A percentile compares a stretch with the other conserved stretches of the same genome.
Conservation (phyloP, 1,284 basidiomycete genomes). For the Leccinum solheimii region DNA sequence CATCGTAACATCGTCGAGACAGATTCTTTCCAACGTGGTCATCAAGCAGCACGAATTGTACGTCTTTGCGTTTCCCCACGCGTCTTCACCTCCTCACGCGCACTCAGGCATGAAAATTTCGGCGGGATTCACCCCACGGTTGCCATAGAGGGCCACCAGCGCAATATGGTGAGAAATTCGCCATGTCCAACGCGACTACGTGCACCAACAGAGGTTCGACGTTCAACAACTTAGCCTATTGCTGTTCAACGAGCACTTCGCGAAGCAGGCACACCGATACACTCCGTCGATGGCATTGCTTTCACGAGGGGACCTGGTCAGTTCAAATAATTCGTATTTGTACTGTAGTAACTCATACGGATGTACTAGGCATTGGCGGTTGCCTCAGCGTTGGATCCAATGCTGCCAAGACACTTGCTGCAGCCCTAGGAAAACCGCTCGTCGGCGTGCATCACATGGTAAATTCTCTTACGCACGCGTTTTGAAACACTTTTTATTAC, state of each 20-base stretch:
- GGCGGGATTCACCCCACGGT: conserved; percentile 85
- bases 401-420: conserved; percentile 80
- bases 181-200: neutral
- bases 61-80: conserved; percentile 18
- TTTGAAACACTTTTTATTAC: neutral
- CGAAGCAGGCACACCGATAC: conserved; percentile 58
- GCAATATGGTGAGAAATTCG: conserved; percentile 50
- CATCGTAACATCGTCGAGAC: conserved; percentile 66
- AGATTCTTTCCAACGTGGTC: conserved; percentile 81
- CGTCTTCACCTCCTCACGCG: neutral
- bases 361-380: conserved; percentile 64
- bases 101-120: conserved; percentile 57
- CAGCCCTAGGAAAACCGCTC: conserved; percentile 73
- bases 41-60: conserved; percentile 72
- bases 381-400: conserved; percentile 78
- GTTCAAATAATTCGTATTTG: neutral
- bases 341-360: neutral
- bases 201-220: neutral
- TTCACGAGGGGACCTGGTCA: conserved; percentile 88
- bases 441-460: conserved; percentile 96
- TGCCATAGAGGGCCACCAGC: conserved; percentile 75
- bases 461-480: conserved; percentile 17
- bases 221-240: conserved; percentile 54
- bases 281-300: conserved; percentile 81
- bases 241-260: conserved; percentile 70